Conservation (phyloP, 2,329 filamentous ascomycete genomes). For the Macroventuria anomochaeta region DNA sequence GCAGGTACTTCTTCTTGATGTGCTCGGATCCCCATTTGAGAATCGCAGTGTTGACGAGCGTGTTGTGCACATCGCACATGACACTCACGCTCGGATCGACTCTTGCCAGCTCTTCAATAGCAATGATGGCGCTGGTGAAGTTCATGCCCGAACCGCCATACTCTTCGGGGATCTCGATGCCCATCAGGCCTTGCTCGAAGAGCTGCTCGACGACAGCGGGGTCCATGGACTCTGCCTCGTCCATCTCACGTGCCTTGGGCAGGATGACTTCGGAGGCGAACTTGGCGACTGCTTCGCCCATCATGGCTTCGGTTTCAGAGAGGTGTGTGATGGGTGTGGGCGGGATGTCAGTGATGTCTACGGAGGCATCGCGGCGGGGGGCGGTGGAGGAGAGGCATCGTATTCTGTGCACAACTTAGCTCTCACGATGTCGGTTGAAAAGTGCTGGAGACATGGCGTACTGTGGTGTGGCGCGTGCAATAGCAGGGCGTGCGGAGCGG, state of each 20-base stretch:
- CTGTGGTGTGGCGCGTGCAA: conserved; percentile 41
- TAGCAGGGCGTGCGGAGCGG: conserved; percentile 35
- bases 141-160: conserved; percentile 98
- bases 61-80: conserved; percentile 97
- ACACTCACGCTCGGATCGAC: conserved; percentile 96
- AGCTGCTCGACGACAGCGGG: conserved; percentile 84
- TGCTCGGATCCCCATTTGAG: conserved; percentile 81
- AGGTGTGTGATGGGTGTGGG: conserved; percentile 94
- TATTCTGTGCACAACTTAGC: too few species aligned
- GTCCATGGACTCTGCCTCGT: conserved; percentile 95
- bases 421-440: too few species aligned
- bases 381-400: conserved; percentile 56
- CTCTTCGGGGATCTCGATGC: conserved; percentile 95
- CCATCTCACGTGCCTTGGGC: conserved; percentile 94
- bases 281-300: conserved; percentile 88
- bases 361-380: conserved; percentile 42
- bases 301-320: conserved; percentile 86
- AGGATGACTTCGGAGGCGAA: conserved; percentile 89
- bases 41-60: conserved; percentile 91
- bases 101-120: conserved; percentile 93
- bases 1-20: conserved; percentile 84
- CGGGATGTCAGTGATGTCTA: conserved; percentile 72
- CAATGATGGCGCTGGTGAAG: conserved; percentile 94
- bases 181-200: conserved; percentile 98
- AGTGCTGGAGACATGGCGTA: conserved; percentile 23